A percentile compares a stretch with the other conserved stretches of the same genome.
These are phyloP conservation scores for Austroboletus olivaceoglutinosus DNA, from an alignment of 1,284 basidiomycete species.

Conservation along the genomic window DNA sequence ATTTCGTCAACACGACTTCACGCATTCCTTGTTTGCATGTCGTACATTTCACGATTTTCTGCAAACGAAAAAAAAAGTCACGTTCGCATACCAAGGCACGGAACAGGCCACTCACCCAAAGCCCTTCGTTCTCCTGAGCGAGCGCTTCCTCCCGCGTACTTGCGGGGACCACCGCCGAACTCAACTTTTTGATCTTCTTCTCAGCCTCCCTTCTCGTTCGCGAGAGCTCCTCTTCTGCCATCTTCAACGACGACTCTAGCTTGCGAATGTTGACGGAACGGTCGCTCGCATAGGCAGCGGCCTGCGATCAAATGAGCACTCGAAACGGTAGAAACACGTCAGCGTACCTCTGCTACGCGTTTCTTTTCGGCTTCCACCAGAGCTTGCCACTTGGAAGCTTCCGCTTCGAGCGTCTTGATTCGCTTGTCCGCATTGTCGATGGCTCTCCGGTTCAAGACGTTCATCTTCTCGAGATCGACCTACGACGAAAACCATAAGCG, in stretches of 20 bases:
- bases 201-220: slow-evolving; percentile 51
- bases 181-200: slow-evolving; percentile 46
- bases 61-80: slow-evolving; percentile 1
- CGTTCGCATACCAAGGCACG: not conserved
- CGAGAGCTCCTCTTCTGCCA: slow-evolving; percentile 29
- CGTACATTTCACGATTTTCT: slow-evolving; percentile 90
- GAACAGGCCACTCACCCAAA: slow-evolving; percentile 54
- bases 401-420: slow-evolving; percentile 28
- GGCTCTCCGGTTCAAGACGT: slow-evolving; percentile 42
- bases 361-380: slow-evolving; percentile 40
- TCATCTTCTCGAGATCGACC: slow-evolving; percentile 50
- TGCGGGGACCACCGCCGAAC: slow-evolving; percentile 27
- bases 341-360: slow-evolving; percentile 33
- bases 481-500: slow-evolving; percentile 23
- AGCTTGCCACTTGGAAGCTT: slow-evolving; percentile 34
- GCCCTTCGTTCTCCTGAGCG: slow-evolving; percentile 53
- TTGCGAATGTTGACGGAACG: slow-evolving; percentile 26
- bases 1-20: slow-evolving; percentile 86
- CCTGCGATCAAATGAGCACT: slow-evolving; percentile 13
- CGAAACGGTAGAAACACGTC: not conserved
- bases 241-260: slow-evolving; percentile 21
- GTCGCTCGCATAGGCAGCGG: slow-evolving; percentile 25
- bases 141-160: slow-evolving; percentile 43
- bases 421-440: slow-evolving; percentile 43
- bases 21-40: slow-evolving; percentile 87